Conservation (phyloP, 371 early-diverging fungal species). For the Nematocida sp. region DNA sequence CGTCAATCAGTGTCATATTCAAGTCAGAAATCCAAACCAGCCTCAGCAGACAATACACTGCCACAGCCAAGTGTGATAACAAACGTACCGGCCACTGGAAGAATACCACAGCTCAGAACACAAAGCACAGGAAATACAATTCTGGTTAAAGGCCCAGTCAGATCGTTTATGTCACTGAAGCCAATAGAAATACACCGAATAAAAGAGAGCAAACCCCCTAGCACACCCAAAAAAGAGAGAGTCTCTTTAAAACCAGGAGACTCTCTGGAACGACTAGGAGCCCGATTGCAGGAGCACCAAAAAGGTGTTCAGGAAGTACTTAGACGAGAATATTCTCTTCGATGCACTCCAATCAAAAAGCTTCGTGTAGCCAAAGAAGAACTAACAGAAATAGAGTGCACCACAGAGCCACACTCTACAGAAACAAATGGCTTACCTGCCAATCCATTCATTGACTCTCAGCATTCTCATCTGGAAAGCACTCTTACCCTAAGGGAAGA, state of each 20-base stretch:
- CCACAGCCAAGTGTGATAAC: conserved; percentile 13
- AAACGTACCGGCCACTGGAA: neutral
- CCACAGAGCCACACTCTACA: too few species aligned
- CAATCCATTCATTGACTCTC: too few species aligned
- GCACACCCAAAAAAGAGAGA: neutral
- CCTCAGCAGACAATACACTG: neutral
- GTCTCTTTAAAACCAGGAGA: conserved; percentile 32
- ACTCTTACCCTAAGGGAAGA: neutral
- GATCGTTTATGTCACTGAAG: conserved; percentile 1
- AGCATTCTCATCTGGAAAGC: too few species aligned
- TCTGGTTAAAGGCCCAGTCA: conserved; percentile 24
- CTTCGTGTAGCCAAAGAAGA: conserved; percentile 9
- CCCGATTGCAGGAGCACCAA: conserved; percentile 44
- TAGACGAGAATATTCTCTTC: conserved; percentile 30
- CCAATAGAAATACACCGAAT: neutral
- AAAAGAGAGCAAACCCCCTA: neutral
- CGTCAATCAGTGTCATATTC: neutral
- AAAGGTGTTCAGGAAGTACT: conserved; percentile 37
- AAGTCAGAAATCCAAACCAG: neutral
- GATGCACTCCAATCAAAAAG: conserved; percentile 36
- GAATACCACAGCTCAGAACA: neutral
- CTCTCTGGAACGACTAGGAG: conserved; percentile 42
- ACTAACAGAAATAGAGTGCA: too few species aligned
- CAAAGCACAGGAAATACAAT: conserved; percentile 5
- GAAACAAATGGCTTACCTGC: too few species aligned